Percentiles rank a stretch among this genome's conserved stretches.
Conservation (phyloP, 495 filamentous ascomycete species). For the Talaromyces ruber region DNA sequence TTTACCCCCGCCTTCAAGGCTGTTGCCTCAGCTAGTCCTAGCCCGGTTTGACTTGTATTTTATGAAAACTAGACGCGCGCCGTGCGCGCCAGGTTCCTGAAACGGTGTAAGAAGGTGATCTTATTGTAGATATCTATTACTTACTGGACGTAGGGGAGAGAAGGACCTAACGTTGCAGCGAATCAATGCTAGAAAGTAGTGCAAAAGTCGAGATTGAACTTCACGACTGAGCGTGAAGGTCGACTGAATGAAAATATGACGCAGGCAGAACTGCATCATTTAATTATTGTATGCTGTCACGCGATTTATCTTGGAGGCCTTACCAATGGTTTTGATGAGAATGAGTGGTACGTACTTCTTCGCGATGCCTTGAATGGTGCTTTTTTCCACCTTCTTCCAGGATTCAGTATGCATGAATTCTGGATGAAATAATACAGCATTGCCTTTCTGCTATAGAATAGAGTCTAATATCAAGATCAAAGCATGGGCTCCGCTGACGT, state of each 20-base stretch:
- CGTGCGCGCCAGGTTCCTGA: too few relatives aligned
- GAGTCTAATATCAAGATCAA: not conserved
- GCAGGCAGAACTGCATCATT: constrained; percentile 19
- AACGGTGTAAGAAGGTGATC: too few relatives aligned
- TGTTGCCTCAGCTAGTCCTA: not conserved
- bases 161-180: too few relatives aligned
- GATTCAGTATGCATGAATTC: too few relatives aligned
- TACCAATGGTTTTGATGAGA: constrained; percentile 45
- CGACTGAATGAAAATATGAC: not conserved
- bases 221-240: too few relatives aligned
- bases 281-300: constrained; percentile 76
- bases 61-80: too few relatives aligned
- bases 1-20: not conserved
- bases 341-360: constrained; percentile 50
- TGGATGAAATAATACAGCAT: too few relatives aligned
- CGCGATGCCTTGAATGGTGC: not conserved
- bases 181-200: too few relatives aligned
- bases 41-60: not conserved
- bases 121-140: too few relatives aligned
- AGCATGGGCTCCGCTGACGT: not conserved
- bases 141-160: too few relatives aligned
- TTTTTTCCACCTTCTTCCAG: not conserved
- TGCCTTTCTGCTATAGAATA: too few relatives aligned
- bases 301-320: constrained; percentile 65
- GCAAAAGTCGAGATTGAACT: too few relatives aligned